Evolutionary conservation across 176 grass and related monocot species (phyloP).

Genomic region (Zoysia japonica): DNA sequence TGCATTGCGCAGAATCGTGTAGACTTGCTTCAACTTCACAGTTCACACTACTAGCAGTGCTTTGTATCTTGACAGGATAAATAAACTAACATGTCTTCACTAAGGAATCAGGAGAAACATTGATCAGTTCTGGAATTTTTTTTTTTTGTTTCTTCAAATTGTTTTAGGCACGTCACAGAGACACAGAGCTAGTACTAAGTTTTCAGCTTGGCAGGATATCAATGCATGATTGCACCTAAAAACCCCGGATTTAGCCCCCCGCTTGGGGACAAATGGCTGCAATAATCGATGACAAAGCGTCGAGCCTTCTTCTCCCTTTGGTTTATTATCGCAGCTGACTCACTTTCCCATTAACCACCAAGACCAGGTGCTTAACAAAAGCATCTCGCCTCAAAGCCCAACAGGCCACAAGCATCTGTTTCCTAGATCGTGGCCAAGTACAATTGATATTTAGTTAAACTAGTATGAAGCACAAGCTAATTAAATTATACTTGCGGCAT

Average conservation of each 20-base stretch:
- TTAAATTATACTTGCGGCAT: constrained; percentile 24
- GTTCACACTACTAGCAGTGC: constrained; percentile 13
- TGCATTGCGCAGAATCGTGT: not conserved
- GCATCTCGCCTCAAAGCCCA: constrained; percentile 29
- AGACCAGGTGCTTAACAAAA: constrained; percentile 31
- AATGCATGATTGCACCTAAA: constrained; percentile 20
- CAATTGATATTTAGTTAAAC: not conserved
- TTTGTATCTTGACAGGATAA: not conserved
- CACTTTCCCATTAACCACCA: constrained; percentile 27
- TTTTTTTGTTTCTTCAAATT: not conserved
- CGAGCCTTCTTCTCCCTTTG: not conserved
- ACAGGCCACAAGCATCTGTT: constrained; percentile 25
- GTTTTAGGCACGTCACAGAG: not conserved
- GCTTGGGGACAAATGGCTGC: constrained; percentile 1
- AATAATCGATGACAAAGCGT: constrained; percentile 37
- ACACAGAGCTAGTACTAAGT: too few relatives aligned
- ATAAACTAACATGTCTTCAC: not conserved
- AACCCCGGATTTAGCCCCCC: not conserved
- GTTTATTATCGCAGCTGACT: constrained; percentile 1
- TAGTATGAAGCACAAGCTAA: not conserved
- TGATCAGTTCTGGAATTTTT: not conserved
- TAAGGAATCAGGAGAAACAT: not conserved
- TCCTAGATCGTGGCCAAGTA: constrained; percentile 47
- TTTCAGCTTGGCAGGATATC: constrained; percentile 5
- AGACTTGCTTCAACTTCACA: constrained; percentile 40